Percentiles rank a stretch among this genome's conserved stretches.
Evolutionary conservation across 192 early-diverging fungal genomes (phyloP).

Genomic region (Backusella westeae): DNA sequence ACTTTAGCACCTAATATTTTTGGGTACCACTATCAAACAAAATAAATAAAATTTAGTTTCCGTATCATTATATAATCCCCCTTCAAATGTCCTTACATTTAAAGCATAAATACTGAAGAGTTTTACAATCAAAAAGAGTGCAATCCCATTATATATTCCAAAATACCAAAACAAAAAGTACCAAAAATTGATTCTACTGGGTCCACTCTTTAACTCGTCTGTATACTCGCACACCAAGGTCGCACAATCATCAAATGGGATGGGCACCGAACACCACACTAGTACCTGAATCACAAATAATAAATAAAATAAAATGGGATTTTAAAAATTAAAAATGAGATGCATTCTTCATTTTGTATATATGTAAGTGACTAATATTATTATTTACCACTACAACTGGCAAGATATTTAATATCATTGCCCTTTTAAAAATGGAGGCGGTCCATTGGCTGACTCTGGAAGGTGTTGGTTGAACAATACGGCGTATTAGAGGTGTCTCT

Average conservation of each 20-base stretch:
- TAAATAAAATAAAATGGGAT: constrained; percentile 28
- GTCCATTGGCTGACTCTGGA: constrained; percentile 36
- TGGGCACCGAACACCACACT: constrained; percentile 56
- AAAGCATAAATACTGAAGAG: constrained; percentile 77
- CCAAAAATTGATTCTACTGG: constrained; percentile 71
- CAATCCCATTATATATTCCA: constrained; percentile 73
- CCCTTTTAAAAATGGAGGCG: constrained; percentile 37
- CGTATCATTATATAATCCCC: neutral
- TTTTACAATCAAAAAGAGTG: constrained; percentile 69
- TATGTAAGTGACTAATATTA: neutral
- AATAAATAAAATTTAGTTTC: neutral
- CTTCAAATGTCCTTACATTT: constrained; percentile 36
- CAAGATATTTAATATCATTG: constrained; percentile 43
- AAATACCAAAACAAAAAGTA: constrained; percentile 78
- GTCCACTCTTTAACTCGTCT: constrained; percentile 6
- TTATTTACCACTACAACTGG: constrained; percentile 36
- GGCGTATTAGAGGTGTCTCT: constrained; percentile 32
- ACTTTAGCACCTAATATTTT: constrained; percentile 57
- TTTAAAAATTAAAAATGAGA: constrained; percentile 12
- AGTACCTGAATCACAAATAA: constrained; percentile 45
- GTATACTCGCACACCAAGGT: constrained; percentile 9
- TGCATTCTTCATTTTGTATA: constrained; percentile 27
- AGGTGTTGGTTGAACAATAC: constrained; percentile 20
- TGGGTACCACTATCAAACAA: constrained; percentile 64
- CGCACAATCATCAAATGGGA: constrained; percentile 40